These are phyloP conservation scores for Lobosporangium transversale DNA, from an alignment of 192 early-diverging fungal genomes.

Conservation along the genomic window DNA sequence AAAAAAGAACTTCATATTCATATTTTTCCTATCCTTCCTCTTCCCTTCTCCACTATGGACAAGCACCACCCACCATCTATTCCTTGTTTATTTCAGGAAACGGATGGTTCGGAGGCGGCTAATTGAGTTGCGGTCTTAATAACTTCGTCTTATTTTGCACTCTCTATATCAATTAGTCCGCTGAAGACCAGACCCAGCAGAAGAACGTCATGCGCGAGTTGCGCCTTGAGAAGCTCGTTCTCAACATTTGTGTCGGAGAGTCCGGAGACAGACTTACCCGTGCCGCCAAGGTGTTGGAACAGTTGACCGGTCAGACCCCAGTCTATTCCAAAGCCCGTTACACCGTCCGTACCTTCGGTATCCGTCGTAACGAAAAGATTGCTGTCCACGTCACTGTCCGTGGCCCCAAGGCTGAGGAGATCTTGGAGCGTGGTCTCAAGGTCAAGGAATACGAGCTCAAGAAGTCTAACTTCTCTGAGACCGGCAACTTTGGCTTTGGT, in stretches of 20 bases:
- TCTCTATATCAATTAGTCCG: slow-evolving; percentile 60
- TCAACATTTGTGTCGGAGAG: slow-evolving; percentile 99
- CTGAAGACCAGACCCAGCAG: slow-evolving; percentile 74
- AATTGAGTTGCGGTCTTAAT: slow-evolving; percentile 53
- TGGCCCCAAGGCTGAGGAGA: slow-evolving; percentile 87
- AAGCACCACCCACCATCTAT: no score
- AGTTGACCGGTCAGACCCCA: slow-evolving; percentile 98
- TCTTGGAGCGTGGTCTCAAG: slow-evolving; percentile 99
- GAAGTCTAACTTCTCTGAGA: slow-evolving; percentile 94
- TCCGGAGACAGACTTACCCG: slow-evolving; percentile 99
- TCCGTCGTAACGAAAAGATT: slow-evolving; percentile 99
- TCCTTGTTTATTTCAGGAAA: slow-evolving; percentile 9
- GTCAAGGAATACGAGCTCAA: slow-evolving; percentile 99
- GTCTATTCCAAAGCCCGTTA: slow-evolving; percentile 99
- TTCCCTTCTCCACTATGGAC: no score
- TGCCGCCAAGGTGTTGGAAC: slow-evolving; percentile 99
- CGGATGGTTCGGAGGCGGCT: slow-evolving; percentile 41
- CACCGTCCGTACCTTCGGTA: slow-evolving; percentile 99
- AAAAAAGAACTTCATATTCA: not conserved
- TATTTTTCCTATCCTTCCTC: not conserved
- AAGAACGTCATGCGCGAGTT: slow-evolving; percentile 96
- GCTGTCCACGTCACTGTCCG: slow-evolving; percentile 99
- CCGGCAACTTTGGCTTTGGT: slow-evolving; percentile 99
- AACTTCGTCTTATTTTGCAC: slow-evolving; percentile 45
- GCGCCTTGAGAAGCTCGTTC: slow-evolving; percentile 99